Base-by-base conservation (phyloP, 306 rosid genomes). In the Medicago lupulina region DNA sequence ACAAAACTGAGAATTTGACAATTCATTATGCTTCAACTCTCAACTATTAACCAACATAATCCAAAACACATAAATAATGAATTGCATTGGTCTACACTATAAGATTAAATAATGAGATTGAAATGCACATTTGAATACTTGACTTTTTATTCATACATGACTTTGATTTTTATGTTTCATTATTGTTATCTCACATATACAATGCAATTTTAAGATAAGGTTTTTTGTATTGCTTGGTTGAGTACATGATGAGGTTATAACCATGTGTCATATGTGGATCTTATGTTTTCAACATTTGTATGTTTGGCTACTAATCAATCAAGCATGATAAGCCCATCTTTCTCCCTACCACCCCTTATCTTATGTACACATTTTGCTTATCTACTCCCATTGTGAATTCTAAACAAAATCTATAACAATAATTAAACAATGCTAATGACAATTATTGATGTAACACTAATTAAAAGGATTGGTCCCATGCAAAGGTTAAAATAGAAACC, bases 121-220 rank as follows among this genome's bases (percentile, higher is more conserved):
- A 49, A 53, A 60, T 54, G 9, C 66, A 54, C 21, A 43, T 31
- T 73, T 59, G 28, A 74, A 43, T 60, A 55, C 15, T 44, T 73
- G 57, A 67, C 23, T 50, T 19, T 10, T 4, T 44, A 44, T 9
- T 4, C 3, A 44, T 44, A 23, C 79, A 67, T 58, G 38, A 74
- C 68, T 15, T 0, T 60, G 31, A 60, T 47, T 74, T 43, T 23
- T 74, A 23, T 36, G 14, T 7, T 17, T 58, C 68, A 47, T 19
- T 59, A 40, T 49, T 67, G 55, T 74, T 61, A 69, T 69, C 28
- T 75, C 51, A 28, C 4, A 28, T 28, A 70, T 70, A 49, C 61
- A 80, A 66, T 67, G 79, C 15, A 50, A 16, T 60, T 74, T 81
- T 75, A 75, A 81, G 77, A 81, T 76, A 75, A 81, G 74, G 78